These are phyloP conservation scores for Thermochaetoides thermophila DNA, from an alignment of 495 filamentous ascomycete genomes.

Conservation along the genomic window DNA sequence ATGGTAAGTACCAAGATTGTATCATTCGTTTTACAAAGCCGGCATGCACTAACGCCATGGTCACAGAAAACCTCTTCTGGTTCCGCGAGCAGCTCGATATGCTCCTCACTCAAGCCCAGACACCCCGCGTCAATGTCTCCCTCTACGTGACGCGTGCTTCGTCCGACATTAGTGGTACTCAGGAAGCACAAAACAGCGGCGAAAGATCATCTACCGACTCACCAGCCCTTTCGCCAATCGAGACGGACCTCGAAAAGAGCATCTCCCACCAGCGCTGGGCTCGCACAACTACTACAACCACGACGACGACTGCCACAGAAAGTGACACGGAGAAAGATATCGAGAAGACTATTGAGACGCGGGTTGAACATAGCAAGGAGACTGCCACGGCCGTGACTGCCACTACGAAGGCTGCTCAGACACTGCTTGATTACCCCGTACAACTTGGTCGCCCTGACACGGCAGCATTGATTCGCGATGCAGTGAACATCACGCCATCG, in stretches of 20 bases:
- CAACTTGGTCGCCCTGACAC: constrained; percentile 28
- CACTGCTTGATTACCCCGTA: too few relatives aligned
- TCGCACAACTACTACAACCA: too few relatives aligned
- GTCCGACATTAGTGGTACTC: constrained; percentile 2
- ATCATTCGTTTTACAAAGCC: too few relatives aligned
- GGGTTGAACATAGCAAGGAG: constrained; percentile 8
- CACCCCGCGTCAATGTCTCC: constrained; percentile 29
- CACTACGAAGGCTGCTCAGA: too few relatives aligned
- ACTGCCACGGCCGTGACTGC: too few relatives aligned
- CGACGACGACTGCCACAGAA: neutral
- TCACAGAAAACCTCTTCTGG: constrained; percentile 28
- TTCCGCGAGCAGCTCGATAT: constrained; percentile 34
- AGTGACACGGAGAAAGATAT: constrained; percentile 11
- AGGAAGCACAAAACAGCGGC: neutral
- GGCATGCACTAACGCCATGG: neutral
- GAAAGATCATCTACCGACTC: too few relatives aligned
- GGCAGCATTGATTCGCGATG: constrained; percentile 23
- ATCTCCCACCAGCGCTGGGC: too few relatives aligned
- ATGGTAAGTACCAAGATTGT: too few relatives aligned
- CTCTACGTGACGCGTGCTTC: constrained; percentile 31
- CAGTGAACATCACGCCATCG: constrained; percentile 23
- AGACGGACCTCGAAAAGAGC: constrained; percentile 12
- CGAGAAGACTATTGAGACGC: constrained; percentile 9
- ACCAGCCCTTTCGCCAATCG: constrained; percentile 9
- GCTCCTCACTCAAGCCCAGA: constrained; percentile 25